Conservation (phyloP, 768 basidiomycete species). For the Termitomyces heimii region DNA sequence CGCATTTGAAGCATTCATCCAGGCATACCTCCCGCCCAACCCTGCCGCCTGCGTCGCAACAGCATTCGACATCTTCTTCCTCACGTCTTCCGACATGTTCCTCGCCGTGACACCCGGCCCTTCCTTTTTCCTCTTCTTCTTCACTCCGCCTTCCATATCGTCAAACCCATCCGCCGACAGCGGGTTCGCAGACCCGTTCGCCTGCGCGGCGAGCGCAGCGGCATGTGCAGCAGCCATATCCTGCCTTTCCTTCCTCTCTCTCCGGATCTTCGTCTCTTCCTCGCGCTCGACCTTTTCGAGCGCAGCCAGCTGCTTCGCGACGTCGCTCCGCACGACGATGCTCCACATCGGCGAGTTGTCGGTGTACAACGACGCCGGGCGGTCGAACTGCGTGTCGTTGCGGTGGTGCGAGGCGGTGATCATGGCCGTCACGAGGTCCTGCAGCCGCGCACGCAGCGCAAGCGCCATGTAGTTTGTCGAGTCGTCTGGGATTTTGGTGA, state of each 20-base stretch:
- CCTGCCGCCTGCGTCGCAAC: conserved; percentile 89
- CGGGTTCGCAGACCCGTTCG: conserved; percentile 28
- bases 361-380: conserved; percentile 58
- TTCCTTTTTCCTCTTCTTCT: conserved; percentile 82
- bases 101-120: conserved; percentile 79
- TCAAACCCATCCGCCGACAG: conserved; percentile 24
- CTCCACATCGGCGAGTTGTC: conserved; percentile 80
- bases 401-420: conserved; percentile 64
- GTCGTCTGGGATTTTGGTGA: conserved; percentile 64
- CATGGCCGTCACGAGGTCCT: conserved; percentile 64
- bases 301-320: conserved; percentile 69
- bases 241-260: conserved; percentile 73
- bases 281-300: conserved; percentile 79
- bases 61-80: conserved; percentile 89
- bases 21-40: conserved; percentile 73
- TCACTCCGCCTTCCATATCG: conserved; percentile 47
- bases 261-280: conserved; percentile 69
- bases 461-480: conserved; percentile 73
- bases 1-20: conserved; percentile 73
- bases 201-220: conserved; percentile 55
- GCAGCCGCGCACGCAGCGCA: conserved; percentile 69
- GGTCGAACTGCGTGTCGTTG: conserved; percentile 63
- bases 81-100: conserved; percentile 88
- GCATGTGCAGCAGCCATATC: conserved; percentile 70
- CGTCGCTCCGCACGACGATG: conserved; percentile 68